phyloP scores from a whole-genome alignment of 164 flowering plant species.

The Berberis vulgaris region DNA sequence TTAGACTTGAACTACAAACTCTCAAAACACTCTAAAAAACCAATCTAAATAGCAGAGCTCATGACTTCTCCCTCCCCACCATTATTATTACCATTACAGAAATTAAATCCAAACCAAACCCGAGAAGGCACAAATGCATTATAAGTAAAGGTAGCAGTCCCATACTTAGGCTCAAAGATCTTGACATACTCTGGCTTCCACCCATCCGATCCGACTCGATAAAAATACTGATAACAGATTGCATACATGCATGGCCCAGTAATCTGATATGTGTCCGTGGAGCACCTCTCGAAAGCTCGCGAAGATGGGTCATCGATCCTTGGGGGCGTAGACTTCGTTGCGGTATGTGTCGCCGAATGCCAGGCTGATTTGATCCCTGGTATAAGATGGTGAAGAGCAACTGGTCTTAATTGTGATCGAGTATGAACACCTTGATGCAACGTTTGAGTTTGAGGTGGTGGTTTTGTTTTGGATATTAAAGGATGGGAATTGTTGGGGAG shows the following conservation, averaged over 20 bases:
- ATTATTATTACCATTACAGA: slow-evolving; percentile 17
- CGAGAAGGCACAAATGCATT: slow-evolving; percentile 38
- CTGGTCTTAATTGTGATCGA: slow-evolving; percentile 58
- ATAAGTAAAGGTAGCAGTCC: slow-evolving; percentile 32
- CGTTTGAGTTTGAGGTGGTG: not conserved
- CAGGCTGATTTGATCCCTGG: slow-evolving; percentile 62
- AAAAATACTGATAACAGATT: slow-evolving; percentile 52
- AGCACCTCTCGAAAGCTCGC: slow-evolving; percentile 60
- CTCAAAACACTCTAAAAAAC: too few relatives aligned
- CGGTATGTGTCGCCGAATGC: slow-evolving; percentile 72
- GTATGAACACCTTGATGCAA: slow-evolving; percentile 36
- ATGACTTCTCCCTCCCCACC: too few relatives aligned
- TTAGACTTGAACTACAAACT: too few relatives aligned
- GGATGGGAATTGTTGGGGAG: not conserved
- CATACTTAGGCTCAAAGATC: slow-evolving; percentile 22
- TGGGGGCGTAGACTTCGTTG: slow-evolving; percentile 69
- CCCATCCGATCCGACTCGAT: slow-evolving; percentile 57
- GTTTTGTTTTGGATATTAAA: not conserved
- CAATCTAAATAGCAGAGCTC: too few relatives aligned
- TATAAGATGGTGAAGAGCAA: slow-evolving; percentile 54
- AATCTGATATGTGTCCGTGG: slow-evolving; percentile 59
- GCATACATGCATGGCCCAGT: slow-evolving; percentile 55
- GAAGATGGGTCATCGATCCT: slow-evolving; percentile 65
- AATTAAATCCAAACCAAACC: slow-evolving; percentile 56
- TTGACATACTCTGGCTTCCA: slow-evolving; percentile 56